Base-by-base conservation (phyloP, 2,329 filamentous ascomycete genomes). In the Graphilbum fragrans region DNA sequence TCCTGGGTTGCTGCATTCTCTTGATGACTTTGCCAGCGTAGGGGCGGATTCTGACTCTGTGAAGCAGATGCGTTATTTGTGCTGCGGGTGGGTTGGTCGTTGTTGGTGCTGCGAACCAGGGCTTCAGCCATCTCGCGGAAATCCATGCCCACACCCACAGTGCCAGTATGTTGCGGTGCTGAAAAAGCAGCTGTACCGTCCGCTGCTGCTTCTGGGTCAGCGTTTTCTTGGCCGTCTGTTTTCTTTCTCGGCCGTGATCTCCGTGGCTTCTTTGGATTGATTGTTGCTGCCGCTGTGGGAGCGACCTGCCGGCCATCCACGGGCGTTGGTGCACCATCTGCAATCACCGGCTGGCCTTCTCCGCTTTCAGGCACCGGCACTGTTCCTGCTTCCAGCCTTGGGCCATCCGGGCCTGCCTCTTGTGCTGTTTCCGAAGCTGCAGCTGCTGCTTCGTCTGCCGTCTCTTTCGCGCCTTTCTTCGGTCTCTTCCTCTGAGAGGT, bases 231-330 rank as follows among this genome's bases (percentile, higher is more conserved):
- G 3, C 35, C 41, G 10, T 40, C 42, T 9, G 20, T 18, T 2
- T 23, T 35, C n/a, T 20, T 20, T 19, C 25, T 7, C 25, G 41
- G 41, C 16, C 35, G 31, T 8, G 44, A 40, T 22, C 37, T 43
- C 35, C 33, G 35, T 7, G 41, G 41, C 20, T 42, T 43, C 25
- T 43, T 45, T 14, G 32, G 35, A 32, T 34, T 35, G 9, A 12
- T 11, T 19, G n/a, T 31, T 17, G 17, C 37, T 8, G 32, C 32
- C n/a, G 32, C 14, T 17, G 18, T 18, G 9, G 21, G 27, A 7
- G 19, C 38, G 20, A 8, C 33, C 14, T 9, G 16, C 5, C 25
- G 39, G 7, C 14, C 29, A 9, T 4, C 38, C 32, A 20, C 21
- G 10, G 11, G 12, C 6, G 16, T 29, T 37, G n/a, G n/a, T n/a